Evolutionary conservation across 495 filamentous ascomycete genomes (phyloP).

Genomic region (Xylaria acuta): DNA sequence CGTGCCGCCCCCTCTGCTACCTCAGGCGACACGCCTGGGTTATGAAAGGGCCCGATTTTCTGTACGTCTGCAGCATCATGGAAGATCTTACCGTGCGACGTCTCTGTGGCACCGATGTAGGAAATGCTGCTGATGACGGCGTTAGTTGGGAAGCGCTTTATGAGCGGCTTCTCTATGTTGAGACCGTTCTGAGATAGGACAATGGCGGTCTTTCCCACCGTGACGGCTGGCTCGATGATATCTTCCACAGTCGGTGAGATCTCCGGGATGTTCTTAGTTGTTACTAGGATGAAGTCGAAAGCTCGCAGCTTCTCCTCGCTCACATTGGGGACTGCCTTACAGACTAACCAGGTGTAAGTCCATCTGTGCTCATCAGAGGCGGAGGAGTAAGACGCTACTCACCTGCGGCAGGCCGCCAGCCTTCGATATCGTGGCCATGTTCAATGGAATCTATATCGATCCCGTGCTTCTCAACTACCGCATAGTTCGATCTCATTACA

Average conservation of each 20-base stretch:
- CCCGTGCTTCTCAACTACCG: constrained; percentile 34
- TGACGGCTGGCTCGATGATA: constrained; percentile 57
- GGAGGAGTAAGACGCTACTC: neutral
- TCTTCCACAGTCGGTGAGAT: constrained; percentile 42
- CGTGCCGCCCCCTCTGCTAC: constrained; percentile 37
- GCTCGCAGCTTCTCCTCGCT: constrained; percentile 31
- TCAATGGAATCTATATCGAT: constrained; percentile 44
- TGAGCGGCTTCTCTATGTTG: constrained; percentile 65
- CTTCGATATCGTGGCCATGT: constrained; percentile 37
- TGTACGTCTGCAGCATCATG: constrained; percentile 52
- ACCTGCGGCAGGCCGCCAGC: constrained; percentile 40
- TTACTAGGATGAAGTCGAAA: constrained; percentile 60
- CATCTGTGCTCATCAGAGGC: neutral
- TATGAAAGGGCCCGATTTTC: constrained; percentile 54
- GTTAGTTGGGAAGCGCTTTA: constrained; percentile 57
- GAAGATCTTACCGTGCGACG: constrained; percentile 49
- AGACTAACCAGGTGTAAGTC: constrained; percentile 30
- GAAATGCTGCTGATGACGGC: constrained; percentile 59
- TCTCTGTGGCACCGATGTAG: constrained; percentile 58
- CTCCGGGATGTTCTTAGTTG: constrained; percentile 59
- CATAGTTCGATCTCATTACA: constrained; percentile 48
- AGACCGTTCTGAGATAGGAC: constrained; percentile 69
- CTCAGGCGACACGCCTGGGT: constrained; percentile 35
- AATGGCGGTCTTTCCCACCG: constrained; percentile 55
- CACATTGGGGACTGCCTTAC: constrained; percentile 49